phyloP scores from a whole-genome alignment of 2,329 filamentous ascomycete species.

The Pseudophaeomoniella oleicola region DNA sequence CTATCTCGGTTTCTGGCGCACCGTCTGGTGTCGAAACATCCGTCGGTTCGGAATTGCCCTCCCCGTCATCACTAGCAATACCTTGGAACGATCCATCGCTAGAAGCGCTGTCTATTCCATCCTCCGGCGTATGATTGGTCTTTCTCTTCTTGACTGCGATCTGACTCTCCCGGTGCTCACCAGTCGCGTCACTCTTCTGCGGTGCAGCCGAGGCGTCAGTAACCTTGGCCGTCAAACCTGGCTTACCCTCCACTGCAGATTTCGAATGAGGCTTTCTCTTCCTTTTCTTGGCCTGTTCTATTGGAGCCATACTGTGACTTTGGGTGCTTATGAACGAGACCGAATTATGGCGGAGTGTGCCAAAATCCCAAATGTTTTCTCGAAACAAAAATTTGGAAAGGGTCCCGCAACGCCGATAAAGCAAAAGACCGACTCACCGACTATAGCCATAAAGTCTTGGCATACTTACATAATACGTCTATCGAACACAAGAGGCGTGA shows the following conservation, averaged over 20 bases:
- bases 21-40: neutral
- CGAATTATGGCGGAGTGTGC: too few relatives aligned
- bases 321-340: too few relatives aligned
- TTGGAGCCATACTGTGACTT: too few relatives aligned
- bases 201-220: neutral
- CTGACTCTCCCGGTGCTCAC: neutral
- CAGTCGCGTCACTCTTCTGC: neutral
- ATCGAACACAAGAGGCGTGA: too few relatives aligned
- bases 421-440: neutral
- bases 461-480: neutral
- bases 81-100: neutral
- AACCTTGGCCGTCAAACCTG: neutral
- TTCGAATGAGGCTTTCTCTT: neutral
- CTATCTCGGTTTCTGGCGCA: constrained; percentile 12
- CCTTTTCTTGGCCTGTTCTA: neutral
- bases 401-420: too few relatives aligned
- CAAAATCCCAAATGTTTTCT: too few relatives aligned
- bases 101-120: neutral
- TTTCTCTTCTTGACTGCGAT: neutral
- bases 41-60: neutral
- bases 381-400: too few relatives aligned
- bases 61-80: neutral
- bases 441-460: neutral
- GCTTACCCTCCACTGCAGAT: neutral
- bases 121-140: neutral